Percentiles rank a stretch among this genome's conserved stretches.
phyloP scores from a whole-genome alignment of 1,284 basidiomycete genomes.

The Naganishia liquefaciens region DNA sequence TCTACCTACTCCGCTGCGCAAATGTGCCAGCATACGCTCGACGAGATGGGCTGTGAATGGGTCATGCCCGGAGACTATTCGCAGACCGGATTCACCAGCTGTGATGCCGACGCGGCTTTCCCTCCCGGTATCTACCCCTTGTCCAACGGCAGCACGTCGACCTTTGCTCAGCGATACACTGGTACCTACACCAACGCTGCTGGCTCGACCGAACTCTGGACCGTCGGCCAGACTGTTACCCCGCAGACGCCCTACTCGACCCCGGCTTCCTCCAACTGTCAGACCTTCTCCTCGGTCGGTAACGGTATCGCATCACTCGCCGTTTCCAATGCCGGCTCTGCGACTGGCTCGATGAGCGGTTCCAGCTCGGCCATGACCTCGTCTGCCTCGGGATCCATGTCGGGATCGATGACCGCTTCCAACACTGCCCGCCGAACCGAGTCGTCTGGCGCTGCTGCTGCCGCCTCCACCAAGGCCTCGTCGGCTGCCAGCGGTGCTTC shows the following conservation, averaged over 20 bases:
- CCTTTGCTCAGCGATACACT: conserved; percentile 55
- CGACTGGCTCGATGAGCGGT: conserved; percentile 19
- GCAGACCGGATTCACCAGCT: conserved; percentile 53
- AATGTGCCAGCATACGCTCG: conserved; percentile 52
- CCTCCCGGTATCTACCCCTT: conserved; percentile 49
- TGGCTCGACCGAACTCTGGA: conserved; percentile 41
- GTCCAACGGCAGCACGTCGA: conserved; percentile 49
- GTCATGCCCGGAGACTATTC: conserved; percentile 56
- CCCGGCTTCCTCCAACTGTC: conserved; percentile 52
- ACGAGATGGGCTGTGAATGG: conserved; percentile 56
- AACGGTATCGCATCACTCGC: conserved; percentile 42
- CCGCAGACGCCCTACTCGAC: conserved; percentile 47
- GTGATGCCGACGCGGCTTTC: conserved; percentile 53
- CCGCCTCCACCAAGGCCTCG: conserved; percentile 25
- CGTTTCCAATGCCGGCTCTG: conserved; percentile 2
- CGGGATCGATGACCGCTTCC: conserved; percentile 36
- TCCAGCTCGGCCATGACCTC: conserved; percentile 26
- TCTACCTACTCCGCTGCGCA: conserved; percentile 33
- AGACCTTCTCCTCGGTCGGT: conserved; percentile 28
- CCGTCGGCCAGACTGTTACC: conserved; percentile 52
- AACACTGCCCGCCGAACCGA: conserved; percentile 32
- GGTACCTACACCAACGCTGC: conserved; percentile 46
- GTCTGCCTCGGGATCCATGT: conserved; percentile 33
- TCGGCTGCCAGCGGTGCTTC: conserved; percentile 33
- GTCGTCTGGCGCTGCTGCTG: conserved; percentile 32